Base-by-base conservation (phyloP, 495 filamentous ascomycete species). In the Parathielavia hyrcaniae region DNA sequence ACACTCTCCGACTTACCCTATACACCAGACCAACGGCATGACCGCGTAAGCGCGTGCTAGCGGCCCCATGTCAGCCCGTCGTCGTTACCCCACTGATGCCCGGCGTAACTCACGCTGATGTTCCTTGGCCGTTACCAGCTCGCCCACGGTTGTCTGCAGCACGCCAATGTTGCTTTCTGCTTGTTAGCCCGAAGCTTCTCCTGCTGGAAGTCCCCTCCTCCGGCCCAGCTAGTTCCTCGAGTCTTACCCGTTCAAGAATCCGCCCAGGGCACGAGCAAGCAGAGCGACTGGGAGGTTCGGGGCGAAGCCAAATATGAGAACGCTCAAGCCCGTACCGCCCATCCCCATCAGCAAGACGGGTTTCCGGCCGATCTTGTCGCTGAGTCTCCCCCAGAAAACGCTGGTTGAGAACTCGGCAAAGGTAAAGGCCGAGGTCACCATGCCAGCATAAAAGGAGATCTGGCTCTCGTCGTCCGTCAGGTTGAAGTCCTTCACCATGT, bases 11-110 rank as follows among this genome's bases (percentile, higher is more conserved):
- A 69, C 78, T 66, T 71, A 87, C 84, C 93, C 93, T 62, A 98
- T 73, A 69, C 91, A 97, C 95, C 95, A 98, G 30, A 97, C 86
- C 63, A 96, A 88, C 1, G 93, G 93, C 93, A 98, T 96, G 65
- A 98, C 90, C 8, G 93, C 85, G 73, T 91, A 99, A 45, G 91
- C 95, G 46, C 86, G 88, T 55, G 90, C 87, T 89, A 58, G 41
- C 9, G 13, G 30, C 22, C n/a, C 5, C 47, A 20, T 41, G 60
- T 74, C 55, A 76, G 71, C 60, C 53, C 49, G 43, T 65, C 6
- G 11, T 61, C 49, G 49, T 55, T 16, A 32, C 26, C 43, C 13
- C 23, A 30, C 26, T 13, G 14, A 44, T 26, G 32, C 34, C 43
- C 50, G 35, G 30, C 39, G 26, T 30, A 17, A 78, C 85, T 73